These are phyloP conservation scores for Purshia tridentata DNA, from an alignment of 306 rosid genomes.

Conservation along the genomic window DNA sequence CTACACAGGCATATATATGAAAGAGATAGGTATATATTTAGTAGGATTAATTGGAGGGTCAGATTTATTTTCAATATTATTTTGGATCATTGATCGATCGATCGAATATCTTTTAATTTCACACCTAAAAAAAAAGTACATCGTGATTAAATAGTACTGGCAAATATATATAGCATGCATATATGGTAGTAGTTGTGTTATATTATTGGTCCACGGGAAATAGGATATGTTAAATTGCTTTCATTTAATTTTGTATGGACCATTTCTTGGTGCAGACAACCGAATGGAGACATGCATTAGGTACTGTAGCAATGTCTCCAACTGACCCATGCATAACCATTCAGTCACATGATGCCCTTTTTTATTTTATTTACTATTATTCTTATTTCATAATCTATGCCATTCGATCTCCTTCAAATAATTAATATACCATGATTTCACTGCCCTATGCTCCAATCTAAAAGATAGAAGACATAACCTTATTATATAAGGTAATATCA, in stretches of 20 bases:
- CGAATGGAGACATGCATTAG: slow-evolving; percentile 13
- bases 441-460: background rate
- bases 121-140: too few relatives aligned
- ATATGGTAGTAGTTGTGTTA: background rate
- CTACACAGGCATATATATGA: too few relatives aligned
- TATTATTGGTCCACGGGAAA: background rate
- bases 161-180: background rate
- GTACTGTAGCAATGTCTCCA: slow-evolving; percentile 11
- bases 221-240: slow-evolving; percentile 18
- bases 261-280: slow-evolving; percentile 9
- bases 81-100: too few relatives aligned
- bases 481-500: too few relatives aligned
- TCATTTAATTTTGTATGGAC: slow-evolving; percentile 20
- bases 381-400: background rate
- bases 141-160: too few relatives aligned
- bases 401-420: background rate
- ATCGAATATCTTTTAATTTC: too few relatives aligned
- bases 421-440: background rate
- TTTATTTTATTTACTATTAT: background rate
- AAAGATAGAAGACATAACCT: background rate
- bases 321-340: slow-evolving; percentile 1
- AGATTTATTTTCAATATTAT: too few relatives aligned
- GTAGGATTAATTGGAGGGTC: too few relatives aligned
- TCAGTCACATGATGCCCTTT: background rate
- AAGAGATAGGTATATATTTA: too few relatives aligned